Percentiles rank a stretch among this genome's conserved stretches.
phyloP scores from a whole-genome alignment of 352 stramenopile genomes.

The Pilasporangium apinafurcum region DNA sequence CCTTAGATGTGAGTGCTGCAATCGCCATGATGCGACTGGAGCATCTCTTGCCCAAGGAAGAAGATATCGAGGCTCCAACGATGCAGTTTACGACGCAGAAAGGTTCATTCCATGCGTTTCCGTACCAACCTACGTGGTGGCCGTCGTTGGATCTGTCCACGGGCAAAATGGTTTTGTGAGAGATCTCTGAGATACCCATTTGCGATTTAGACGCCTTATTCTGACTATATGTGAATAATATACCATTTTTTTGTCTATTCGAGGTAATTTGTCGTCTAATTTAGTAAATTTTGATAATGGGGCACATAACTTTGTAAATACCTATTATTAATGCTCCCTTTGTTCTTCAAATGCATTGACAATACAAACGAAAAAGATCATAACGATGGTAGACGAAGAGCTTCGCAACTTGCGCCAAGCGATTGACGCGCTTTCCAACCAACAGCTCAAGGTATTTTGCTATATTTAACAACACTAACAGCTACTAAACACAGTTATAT shows the following conservation, averaged over 20 bases:
- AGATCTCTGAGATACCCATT: no score
- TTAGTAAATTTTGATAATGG: no score
- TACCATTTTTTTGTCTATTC: no score
- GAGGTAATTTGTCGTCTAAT: no score
- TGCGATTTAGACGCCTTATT: no score
- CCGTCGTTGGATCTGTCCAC: slow-evolving; percentile 54
- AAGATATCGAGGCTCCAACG: slow-evolving; percentile 18
- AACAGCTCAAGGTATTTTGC: slow-evolving; percentile 24
- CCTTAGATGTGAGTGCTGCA: slow-evolving; percentile 31
- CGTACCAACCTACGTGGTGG: slow-evolving; percentile 77
- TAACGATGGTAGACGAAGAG: slow-evolving; percentile 1
- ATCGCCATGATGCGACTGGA: slow-evolving; percentile 79
- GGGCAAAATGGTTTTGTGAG: slow-evolving; percentile 67
- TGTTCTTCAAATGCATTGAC: neutral
- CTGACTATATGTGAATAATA: no score
- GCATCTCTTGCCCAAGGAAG: slow-evolving; percentile 42
- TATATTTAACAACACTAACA: no score
- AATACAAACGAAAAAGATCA: no score
- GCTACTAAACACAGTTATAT: no score
- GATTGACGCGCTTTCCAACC: slow-evolving; percentile 20
- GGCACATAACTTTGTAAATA: no score
- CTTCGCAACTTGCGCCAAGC: slow-evolving; percentile 23
- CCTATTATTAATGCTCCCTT: no score
- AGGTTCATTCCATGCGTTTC: slow-evolving; percentile 58
- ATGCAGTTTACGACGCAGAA: slow-evolving; percentile 67